Conservation (phyloP, 73 alveolate species). For the Effrenium voratum region DNA sequence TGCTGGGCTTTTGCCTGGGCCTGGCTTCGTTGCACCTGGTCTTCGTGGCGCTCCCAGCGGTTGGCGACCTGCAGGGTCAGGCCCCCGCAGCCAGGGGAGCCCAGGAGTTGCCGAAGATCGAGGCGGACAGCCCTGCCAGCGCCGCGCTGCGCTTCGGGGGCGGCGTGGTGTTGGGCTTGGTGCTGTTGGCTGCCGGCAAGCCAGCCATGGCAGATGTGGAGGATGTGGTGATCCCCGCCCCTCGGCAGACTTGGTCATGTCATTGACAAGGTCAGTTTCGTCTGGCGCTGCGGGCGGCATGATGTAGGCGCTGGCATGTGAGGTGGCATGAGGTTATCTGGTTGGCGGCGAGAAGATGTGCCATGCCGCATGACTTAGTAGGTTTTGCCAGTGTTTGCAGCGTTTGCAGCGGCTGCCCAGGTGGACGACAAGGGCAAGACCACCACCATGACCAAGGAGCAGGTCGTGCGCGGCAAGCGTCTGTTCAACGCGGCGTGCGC, state of each 20-base stretch:
- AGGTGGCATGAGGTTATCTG: too few species aligned
- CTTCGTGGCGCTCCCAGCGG: constrained; percentile 28
- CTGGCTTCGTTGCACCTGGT: constrained; percentile 58
- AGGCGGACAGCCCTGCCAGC: not conserved
- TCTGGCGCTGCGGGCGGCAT: too few species aligned
- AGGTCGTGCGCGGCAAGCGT: constrained; percentile 83
- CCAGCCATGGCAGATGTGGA: constrained; percentile 62
- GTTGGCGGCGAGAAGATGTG: too few species aligned
- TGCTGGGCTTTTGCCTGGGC: constrained; percentile 52
- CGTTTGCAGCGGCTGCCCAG: too few species aligned
- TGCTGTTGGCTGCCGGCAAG: constrained; percentile 23
- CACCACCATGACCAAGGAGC: constrained; percentile 90
- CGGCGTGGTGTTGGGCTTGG: constrained; percentile 59
- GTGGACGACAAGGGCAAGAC: constrained; percentile 90
- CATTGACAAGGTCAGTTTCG: too few species aligned
- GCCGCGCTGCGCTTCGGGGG: constrained; percentile 50
- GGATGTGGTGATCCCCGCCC: constrained; percentile 74
- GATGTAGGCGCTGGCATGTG: too few species aligned
- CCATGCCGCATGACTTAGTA: too few species aligned
- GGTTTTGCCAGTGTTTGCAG: too few species aligned
- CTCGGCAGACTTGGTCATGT: too few species aligned
- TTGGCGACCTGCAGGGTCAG: not conserved
- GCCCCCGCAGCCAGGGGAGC: constrained; percentile 22
- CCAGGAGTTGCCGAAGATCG: too few species aligned
- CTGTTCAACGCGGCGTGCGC: constrained; percentile 76